These are phyloP conservation scores for Vanderwaltozyma tropicalis DNA, from an alignment of 805 yeast genomes.

Conservation along the genomic window DNA sequence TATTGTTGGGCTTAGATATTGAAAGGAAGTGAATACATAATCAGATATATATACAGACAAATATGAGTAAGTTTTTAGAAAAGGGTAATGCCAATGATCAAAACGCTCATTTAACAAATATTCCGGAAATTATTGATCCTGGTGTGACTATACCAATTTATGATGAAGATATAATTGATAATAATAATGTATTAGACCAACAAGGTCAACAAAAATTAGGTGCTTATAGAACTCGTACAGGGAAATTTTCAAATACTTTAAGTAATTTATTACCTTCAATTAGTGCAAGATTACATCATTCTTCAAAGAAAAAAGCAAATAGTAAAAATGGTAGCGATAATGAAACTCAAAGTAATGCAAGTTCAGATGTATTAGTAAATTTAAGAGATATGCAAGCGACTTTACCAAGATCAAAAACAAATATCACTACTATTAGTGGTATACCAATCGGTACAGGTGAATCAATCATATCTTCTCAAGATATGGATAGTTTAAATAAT, in stretches of 20 bases:
- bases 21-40: no score
- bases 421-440: slow-evolving; percentile 11
- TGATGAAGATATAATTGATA: slow-evolving; percentile 14
- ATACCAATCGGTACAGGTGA: slow-evolving; percentile 11
- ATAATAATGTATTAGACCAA: neutral
- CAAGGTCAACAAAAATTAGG: slow-evolving; percentile 22
- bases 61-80: no score
- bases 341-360: neutral
- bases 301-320: slow-evolving; percentile 3
- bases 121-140: slow-evolving; percentile 26
- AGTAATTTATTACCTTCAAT: slow-evolving; percentile 28
- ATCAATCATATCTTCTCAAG: slow-evolving; percentile 18
- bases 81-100: neutral
- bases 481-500: slow-evolving; percentile 17
- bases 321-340: neutral
- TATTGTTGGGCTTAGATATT: no score
- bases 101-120: slow-evolving; percentile 8
- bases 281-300: slow-evolving; percentile 27
- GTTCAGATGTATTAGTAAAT: slow-evolving; percentile 2
- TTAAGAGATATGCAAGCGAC: slow-evolving; percentile 3
- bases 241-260: slow-evolving; percentile 27
- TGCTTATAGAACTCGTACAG: slow-evolving; percentile 27
- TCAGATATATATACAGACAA: no score
- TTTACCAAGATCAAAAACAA: slow-evolving; percentile 2
- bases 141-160: slow-evolving; percentile 28